Percentiles rank a stretch among this genome's conserved stretches.
phyloP scores from a whole-genome alignment of 371 early-diverging fungal genomes.

The Apophysomyces ossiformis region DNA sequence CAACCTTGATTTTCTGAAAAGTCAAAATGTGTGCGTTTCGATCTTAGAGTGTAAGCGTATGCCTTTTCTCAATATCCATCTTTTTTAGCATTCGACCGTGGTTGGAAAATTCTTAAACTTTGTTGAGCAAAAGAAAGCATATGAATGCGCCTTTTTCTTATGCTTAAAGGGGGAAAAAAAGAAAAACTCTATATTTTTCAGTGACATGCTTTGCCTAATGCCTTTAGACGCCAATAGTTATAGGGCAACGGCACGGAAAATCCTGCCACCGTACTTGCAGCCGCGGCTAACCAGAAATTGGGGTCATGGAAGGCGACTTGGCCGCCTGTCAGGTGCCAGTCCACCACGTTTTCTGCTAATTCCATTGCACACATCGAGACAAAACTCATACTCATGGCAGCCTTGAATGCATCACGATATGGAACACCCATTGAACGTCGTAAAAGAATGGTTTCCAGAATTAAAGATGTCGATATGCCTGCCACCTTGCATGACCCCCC shows the following conservation, averaged over 20 bases:
- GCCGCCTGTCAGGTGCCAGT: constrained; percentile 59
- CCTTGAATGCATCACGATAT: constrained; percentile 48
- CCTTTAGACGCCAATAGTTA: constrained; percentile 60
- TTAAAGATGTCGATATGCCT: constrained; percentile 55
- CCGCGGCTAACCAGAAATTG: constrained; percentile 54
- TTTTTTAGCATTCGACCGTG: too few relatives aligned
- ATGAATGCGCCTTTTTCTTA: not conserved
- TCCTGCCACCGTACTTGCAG: constrained; percentile 47
- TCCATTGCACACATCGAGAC: constrained; percentile 66
- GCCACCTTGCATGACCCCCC: constrained; percentile 29
- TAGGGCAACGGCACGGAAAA: constrained; percentile 59
- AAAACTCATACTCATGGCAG: constrained; percentile 62
- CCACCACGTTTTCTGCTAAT: constrained; percentile 54
- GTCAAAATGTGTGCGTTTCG: too few relatives aligned
- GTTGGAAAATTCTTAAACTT: not conserved
- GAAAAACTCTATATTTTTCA: constrained; percentile 14
- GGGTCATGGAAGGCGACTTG: constrained; percentile 51
- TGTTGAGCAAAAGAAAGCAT: not conserved
- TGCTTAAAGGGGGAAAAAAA: not conserved
- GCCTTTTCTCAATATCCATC: too few relatives aligned
- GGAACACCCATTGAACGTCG: constrained; percentile 46
- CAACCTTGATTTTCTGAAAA: too few relatives aligned
- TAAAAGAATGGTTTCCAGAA: constrained; percentile 53
- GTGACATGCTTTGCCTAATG: constrained; percentile 55
- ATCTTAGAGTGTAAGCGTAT: too few relatives aligned